Evolutionary conservation across 2,329 filamentous ascomycete species (phyloP), one percentile per base, ranked within the genome.

Genomic region (Chaetomium sp.): DNA sequence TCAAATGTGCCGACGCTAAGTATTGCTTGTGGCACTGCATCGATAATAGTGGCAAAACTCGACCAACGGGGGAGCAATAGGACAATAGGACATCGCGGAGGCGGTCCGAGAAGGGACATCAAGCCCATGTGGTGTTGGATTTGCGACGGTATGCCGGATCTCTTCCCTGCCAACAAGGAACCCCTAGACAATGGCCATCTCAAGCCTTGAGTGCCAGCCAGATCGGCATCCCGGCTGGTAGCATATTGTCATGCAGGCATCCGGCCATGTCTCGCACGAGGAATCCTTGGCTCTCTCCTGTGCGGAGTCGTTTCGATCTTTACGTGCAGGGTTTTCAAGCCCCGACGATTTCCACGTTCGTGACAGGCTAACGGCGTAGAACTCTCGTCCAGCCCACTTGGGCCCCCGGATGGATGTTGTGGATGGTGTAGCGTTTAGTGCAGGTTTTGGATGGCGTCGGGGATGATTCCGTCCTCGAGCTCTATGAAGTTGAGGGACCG

Each of bases 181-280:
- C 21, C 38, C 58, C 47, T 27, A 10, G 49, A 16, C 9, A 21
- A 45, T 21, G 23, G 35, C 2, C 35, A 47, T 33, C 8, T 19
- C 13, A 33, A 47, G 12, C 33, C 16, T 19, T 19, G 33, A 54
- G 7, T 4, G 21, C 7, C 47, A n/a, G 54, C 50, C 50, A 61
- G 21, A 35, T 55, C 35, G 23, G 49, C 58, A 54, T 53, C 33
- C 25, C 49, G 33, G 56, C 29, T 54, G 19, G 65, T 62, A 38
- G 50, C 57, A 42, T 42, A 59, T 60, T 57, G 47, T 31, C 53
- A 53, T 67, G 65, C 65, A 49, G 58, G 54, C 49, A 49, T 29
- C 62, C 65, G 57, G 3, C 50, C 23, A n/a, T 33, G 21, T n/a
- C 13, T 59, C 33, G 47, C 33, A 50, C 62, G 54, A 49, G 54